phyloP scores from a whole-genome alignment of 2,329 filamentous ascomycete species.

The Aureobasidium namibiae region DNA sequence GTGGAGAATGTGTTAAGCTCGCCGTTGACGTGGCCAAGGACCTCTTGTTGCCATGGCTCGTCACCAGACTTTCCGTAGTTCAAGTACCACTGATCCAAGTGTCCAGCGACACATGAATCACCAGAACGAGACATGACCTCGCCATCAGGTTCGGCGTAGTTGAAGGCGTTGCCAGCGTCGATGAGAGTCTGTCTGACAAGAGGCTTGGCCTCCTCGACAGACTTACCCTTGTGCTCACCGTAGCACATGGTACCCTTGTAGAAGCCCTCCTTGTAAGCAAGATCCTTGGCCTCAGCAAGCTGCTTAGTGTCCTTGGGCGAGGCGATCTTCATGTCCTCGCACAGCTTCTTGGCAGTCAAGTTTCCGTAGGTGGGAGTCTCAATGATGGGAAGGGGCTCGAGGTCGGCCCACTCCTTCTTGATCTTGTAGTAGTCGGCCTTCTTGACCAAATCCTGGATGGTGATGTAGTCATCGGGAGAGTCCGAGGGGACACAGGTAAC shows the following conservation, averaged over 20 bases:
- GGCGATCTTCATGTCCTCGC: slow-evolving; percentile 91
- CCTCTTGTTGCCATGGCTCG: slow-evolving; percentile 67
- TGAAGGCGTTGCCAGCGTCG: slow-evolving; percentile 70
- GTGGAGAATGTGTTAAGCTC: slow-evolving; percentile 71
- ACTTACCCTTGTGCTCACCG: slow-evolving; percentile 79
- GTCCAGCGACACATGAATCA: slow-evolving; percentile 86
- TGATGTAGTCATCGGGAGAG: slow-evolving; percentile 91
- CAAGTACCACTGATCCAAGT: slow-evolving; percentile 96
- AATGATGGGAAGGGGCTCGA: slow-evolving; percentile 84
- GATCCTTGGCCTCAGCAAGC: slow-evolving; percentile 86
- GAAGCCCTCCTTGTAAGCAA: slow-evolving; percentile 95
- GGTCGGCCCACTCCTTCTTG: slow-evolving; percentile 89
- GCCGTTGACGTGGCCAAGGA: slow-evolving; percentile 62
- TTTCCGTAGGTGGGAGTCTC: slow-evolving; percentile 82
- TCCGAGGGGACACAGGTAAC: slow-evolving; percentile 95
- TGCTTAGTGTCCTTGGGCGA: slow-evolving; percentile 91
- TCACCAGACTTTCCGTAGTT: slow-evolving; percentile 82
- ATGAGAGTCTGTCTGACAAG: slow-evolving; percentile 74
- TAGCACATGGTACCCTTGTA: slow-evolving; percentile 88
- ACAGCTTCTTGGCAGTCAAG: slow-evolving; percentile 70
- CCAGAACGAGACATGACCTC: slow-evolving; percentile 81
- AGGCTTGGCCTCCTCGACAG: slow-evolving; percentile 79
- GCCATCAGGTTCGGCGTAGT: slow-evolving; percentile 87
- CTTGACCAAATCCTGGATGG: slow-evolving; percentile 77
- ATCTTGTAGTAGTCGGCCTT: slow-evolving; percentile 96